A percentile compares a stretch with the other conserved stretches of the same genome.
phyloP scores from a whole-genome alignment of 805 yeast species.

The Candida sphagnicola region DNA sequence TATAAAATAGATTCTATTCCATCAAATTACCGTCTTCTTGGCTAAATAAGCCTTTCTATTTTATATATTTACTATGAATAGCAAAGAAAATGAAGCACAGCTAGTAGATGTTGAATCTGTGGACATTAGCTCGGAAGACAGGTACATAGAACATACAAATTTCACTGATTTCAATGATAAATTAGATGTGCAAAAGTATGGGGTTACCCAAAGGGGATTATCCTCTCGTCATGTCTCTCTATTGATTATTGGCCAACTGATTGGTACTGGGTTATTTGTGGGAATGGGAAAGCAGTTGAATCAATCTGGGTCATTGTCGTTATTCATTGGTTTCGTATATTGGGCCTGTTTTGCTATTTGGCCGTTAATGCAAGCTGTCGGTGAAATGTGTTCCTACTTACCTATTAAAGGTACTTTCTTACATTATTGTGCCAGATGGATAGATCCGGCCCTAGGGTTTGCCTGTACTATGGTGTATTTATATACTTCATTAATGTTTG shows the following conservation, averaged over 20 bases:
- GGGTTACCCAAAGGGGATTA: constrained; percentile 25
- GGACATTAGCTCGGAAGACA: not conserved
- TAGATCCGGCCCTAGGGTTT: constrained; percentile 35
- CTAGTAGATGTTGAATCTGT: not conserved
- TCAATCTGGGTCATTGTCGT: constrained; percentile 30
- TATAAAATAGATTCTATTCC: too few species aligned
- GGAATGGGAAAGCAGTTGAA: constrained; percentile 28
- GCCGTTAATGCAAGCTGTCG: constrained; percentile 35
- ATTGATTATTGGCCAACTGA: constrained; percentile 31
- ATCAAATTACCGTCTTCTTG: too few species aligned
- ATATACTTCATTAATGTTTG: constrained; percentile 30
- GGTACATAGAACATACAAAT: constrained; percentile 4
- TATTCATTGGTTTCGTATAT: constrained; percentile 27
- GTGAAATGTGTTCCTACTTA: constrained; percentile 34
- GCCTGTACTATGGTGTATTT: constrained; percentile 30
- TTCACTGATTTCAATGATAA: constrained; percentile 24
- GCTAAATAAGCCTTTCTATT: too few species aligned
- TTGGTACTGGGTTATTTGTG: constrained; percentile 34
- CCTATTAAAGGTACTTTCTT: constrained; percentile 35
- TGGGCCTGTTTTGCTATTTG: constrained; percentile 29
- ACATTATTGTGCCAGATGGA: constrained; percentile 31
- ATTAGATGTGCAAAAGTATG: constrained; percentile 24
- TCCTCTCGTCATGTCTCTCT: constrained; percentile 29
- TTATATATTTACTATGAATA: not conserved
- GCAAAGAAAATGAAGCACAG: not conserved